Evolutionary conservation across 1,139 yeast genomes (phyloP).

Genomic region (Lodderomyces parapsilosis): DNA sequence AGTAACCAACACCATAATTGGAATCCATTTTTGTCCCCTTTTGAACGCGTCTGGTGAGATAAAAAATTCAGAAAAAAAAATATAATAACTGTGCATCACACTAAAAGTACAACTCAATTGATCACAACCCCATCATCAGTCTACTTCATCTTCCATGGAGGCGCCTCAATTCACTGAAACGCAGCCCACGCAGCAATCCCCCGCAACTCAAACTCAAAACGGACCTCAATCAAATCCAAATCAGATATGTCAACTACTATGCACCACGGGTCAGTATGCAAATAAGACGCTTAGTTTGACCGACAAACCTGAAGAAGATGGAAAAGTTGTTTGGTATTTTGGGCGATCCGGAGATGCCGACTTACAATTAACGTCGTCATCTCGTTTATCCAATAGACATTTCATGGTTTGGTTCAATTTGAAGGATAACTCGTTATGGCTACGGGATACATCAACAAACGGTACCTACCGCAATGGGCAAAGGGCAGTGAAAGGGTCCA

Average conservation of each 20-base stretch:
- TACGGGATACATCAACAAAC: conserved; percentile 77
- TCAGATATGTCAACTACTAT: conserved; percentile 51
- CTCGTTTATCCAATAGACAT: conserved; percentile 76
- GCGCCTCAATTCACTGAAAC: conserved; percentile 37
- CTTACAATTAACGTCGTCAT: conserved; percentile 54
- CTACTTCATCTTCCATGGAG: conserved; percentile 1
- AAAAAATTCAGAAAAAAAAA: neutral
- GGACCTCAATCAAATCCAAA: conserved; percentile 40
- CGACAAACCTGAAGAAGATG: conserved; percentile 24
- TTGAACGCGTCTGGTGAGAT: too few relatives aligned
- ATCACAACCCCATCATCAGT: neutral
- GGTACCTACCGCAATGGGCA: conserved; percentile 85
- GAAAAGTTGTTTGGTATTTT: conserved; percentile 63
- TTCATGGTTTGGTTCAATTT: conserved; percentile 66
- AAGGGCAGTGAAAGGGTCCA: conserved; percentile 73
- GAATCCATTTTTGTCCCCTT: too few relatives aligned
- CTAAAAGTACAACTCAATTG: too few relatives aligned
- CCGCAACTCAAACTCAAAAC: conserved; percentile 47
- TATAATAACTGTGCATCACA: neutral
- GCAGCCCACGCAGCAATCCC: conserved; percentile 65
- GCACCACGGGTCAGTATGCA: conserved; percentile 63
- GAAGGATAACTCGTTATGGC: conserved; percentile 55
- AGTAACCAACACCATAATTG: too few relatives aligned
- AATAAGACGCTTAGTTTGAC: conserved; percentile 36
- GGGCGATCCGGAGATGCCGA: conserved; percentile 78